These are phyloP conservation scores for Porphyrellus cyaneotinctus DNA, from an alignment of 768 basidiomycete genomes.

Conservation along the genomic window DNA sequence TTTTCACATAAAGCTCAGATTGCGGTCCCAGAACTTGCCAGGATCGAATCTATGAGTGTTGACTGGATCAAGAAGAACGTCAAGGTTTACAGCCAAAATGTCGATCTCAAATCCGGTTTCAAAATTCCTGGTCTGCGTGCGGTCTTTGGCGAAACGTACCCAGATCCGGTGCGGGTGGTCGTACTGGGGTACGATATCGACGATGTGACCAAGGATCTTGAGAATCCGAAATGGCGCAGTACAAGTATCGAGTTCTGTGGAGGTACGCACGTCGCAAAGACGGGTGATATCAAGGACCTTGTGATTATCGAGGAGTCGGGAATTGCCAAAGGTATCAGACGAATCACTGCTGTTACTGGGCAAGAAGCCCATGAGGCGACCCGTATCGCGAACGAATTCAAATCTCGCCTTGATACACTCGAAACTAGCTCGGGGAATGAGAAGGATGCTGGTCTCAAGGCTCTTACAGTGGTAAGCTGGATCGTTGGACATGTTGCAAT, in stretches of 20 bases:
- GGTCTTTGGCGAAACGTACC: constrained; percentile 97
- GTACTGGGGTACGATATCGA: constrained; percentile 84
- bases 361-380: constrained; percentile 85
- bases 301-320: constrained; percentile 94
- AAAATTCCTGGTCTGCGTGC: constrained; percentile 93
- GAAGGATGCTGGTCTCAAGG: constrained; percentile 86
- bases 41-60: constrained; percentile 79
- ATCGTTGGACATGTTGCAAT: background rate
- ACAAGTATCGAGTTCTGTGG: constrained; percentile 98
- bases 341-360: constrained; percentile 92
- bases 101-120: constrained; percentile 71
- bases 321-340: constrained; percentile 96
- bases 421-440: constrained; percentile 63
- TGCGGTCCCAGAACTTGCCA: constrained; percentile 64
- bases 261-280: constrained; percentile 97
- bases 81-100: constrained; percentile 82
- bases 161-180: constrained; percentile 95
- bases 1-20: constrained; percentile 95
- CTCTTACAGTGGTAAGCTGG: constrained; percentile 62
- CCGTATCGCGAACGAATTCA: constrained; percentile 60
- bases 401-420: constrained; percentile 57
- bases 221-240: constrained; percentile 84
- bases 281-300: constrained; percentile 95
- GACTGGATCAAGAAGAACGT: constrained; percentile 92
- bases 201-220: constrained; percentile 79